Evolutionary conservation across 208 protist species (phyloP), one percentile per base, ranked within the genome.

Genomic region (Leishmania guyanensis): DNA sequence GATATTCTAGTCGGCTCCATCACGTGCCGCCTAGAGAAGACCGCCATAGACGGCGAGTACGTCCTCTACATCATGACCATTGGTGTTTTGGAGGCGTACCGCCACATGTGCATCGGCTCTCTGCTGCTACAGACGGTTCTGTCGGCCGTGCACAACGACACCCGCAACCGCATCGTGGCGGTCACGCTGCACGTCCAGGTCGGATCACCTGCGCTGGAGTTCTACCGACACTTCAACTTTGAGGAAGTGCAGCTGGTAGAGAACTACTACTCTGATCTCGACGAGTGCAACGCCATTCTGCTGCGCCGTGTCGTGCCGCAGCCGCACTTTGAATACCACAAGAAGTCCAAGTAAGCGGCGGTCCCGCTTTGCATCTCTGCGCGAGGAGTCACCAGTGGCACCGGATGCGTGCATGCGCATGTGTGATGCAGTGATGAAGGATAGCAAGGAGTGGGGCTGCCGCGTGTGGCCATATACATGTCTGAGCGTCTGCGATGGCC

Each of bases 31-130:
- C 84, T 98, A 20, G 94, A 98, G 86, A 71, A 65, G 62, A 89
- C 86, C 6, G 84, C 84, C 12, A 86, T 86, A 20, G 84, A 94
- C 4, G 84, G 88, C 26, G 90, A 88, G 65, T 88, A 88, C 65
- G 76, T 75, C 14, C 85, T 98, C 33, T 99, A 99, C 89, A 95
- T 99, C 80, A 98, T 99, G 96, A 98, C 96, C 50, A 92, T 99
- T 72, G 88, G 89, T 5, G 96, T 98, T 43, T 89, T 99, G 46
- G 92, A 93, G 78, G 90, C 96, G 33, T 99, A 99, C 86, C 92
- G 97, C 16, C 85, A 92, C 56, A 68, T 98, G 48, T 88, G 94
- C 74, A 93, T 99, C 71, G 97, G 93, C 73, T 90, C 81, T 16
- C 90, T 85, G 9, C 78, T 98, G 74, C 86, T 98, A 46, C 84